phyloP scores from a whole-genome alignment of 1,284 basidiomycete genomes.

The Puccinia coronata region DNA sequence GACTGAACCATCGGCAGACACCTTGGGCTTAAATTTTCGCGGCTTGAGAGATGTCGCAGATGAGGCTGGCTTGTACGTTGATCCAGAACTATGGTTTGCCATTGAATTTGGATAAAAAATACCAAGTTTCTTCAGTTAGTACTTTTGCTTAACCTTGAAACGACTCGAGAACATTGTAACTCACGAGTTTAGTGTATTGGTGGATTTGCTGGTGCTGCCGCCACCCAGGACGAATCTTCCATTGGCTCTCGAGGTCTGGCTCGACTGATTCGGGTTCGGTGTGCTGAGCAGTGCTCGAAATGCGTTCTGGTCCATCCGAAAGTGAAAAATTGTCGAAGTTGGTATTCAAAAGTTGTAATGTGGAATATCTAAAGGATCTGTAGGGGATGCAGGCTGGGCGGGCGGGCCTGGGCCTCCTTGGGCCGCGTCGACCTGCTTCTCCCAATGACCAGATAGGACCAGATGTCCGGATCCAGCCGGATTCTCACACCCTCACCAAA shows the following conservation, averaged over 20 bases:
- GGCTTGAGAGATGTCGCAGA: constrained; percentile 40
- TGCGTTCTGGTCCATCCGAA: constrained; percentile 45
- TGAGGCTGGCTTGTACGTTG: constrained; percentile 14
- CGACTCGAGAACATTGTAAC: not conserved
- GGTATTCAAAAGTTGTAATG: too few species aligned
- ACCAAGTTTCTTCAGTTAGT: not conserved
- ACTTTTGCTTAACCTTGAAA: not conserved
- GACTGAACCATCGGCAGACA: not conserved
- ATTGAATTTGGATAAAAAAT: not conserved
- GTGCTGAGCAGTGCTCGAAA: constrained; percentile 48
- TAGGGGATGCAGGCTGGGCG: not conserved
- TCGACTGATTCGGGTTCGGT: not conserved
- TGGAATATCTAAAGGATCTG: too few species aligned
- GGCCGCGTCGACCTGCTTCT: too few species aligned
- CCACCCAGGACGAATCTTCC: constrained; percentile 2
- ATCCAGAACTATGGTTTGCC: not conserved
- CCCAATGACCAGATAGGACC: too few species aligned
- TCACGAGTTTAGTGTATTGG: not conserved
- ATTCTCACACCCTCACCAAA: too few species aligned
- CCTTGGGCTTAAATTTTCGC: constrained; percentile 38
- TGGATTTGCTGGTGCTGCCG: constrained; percentile 4
- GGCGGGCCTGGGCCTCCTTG: not conserved
- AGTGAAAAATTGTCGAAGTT: not conserved
- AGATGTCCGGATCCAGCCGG: too few species aligned
- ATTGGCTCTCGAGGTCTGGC: not conserved